Evolutionary conservation across 2,329 filamentous ascomycete species (phyloP).

Genomic region (Apiospora kogelbergensis): DNA sequence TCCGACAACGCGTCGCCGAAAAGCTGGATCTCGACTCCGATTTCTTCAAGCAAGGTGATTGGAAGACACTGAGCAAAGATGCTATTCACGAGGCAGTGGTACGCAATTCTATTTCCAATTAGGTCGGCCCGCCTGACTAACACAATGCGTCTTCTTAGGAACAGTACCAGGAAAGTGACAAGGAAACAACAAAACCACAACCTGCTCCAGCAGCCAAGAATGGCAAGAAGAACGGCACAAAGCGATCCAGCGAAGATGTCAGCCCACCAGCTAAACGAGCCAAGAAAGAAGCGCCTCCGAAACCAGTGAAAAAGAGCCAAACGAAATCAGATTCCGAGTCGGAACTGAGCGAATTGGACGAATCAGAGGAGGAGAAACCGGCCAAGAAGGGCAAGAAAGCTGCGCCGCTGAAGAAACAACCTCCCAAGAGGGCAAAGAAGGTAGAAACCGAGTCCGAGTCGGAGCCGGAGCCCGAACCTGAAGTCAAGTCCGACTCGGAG

Average conservation of each 20-base stretch:
- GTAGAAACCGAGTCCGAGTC: constrained; percentile 18
- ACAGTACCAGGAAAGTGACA: constrained; percentile 17
- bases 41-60: constrained; percentile 49
- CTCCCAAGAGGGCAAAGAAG: constrained; percentile 13
- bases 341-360: constrained; percentile 25
- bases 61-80: constrained; percentile 59
- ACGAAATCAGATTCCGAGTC: constrained; percentile 24
- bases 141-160: constrained; percentile 9
- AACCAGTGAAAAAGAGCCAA: constrained; percentile 21
- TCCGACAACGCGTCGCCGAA: constrained; percentile 53
- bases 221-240: constrained; percentile 26
- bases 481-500: constrained; percentile 17
- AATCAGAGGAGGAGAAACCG: constrained; percentile 17
- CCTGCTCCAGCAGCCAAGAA: constrained; percentile 11
- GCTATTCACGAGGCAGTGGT: constrained; percentile 58
- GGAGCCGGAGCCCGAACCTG: constrained; percentile 2
- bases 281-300: constrained; percentile 23
- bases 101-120: constrained; percentile 27
- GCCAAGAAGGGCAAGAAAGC: constrained; percentile 23
- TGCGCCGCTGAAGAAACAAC: constrained; percentile 16
- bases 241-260: constrained; percentile 32
- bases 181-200: constrained; percentile 13
- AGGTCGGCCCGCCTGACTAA: constrained; percentile 14
- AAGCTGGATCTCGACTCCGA: constrained; percentile 47
- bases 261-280: constrained; percentile 34